Evolutionary conservation across 2,329 filamentous ascomycete genomes (phyloP), one percentile per base, ranked within the genome.

Genomic region (Akanthomyces lecanii): DNA sequence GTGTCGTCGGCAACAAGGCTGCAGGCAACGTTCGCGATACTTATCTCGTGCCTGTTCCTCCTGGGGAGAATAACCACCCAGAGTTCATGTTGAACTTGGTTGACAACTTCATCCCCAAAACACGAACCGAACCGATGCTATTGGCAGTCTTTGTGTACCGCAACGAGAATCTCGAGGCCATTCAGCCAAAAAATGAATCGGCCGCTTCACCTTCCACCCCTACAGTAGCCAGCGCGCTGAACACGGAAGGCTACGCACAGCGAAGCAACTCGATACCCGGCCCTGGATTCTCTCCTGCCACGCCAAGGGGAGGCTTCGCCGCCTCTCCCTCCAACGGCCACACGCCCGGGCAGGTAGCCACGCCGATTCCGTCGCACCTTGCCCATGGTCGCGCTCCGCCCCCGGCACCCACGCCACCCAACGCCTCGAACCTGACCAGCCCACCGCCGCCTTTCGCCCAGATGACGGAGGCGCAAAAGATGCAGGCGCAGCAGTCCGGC

Each of bases 41-140:
- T 1, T 98, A 98, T 73, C 84, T 98, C 38, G 89, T 97, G 11
- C 94, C 95, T 0, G 85, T 98, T 5, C 85, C 92, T 38, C 83
- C 87, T 5, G 92, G 91, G 30, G 81, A 85, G 30, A 81, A 80
- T 40, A 85, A 84, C 56, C 84, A 94, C 50, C 94, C 95, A 0
- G 90, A 93, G 65, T 97, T 97, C 69, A 86, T 97, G 74, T 85
- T 92, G 65, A 90, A 96, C 70, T 83, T 98, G n/a, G 88, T 91
- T 66, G 89, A 94, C 69, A 93, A 93, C 73, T 85, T 85, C 36
- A 84, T 97, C 38, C 90, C 93, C 51, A 82, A 85, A 64, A 84
- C 84, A 2, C 83, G 90, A 18, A 81, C 86, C 0, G 89, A 96
- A 67, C 87, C 91, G 1, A 86, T 95, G 77, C 79, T 99, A 42